Conservation (phyloP, 176 grass and related monocot genomes). For the Otatea glauca region DNA sequence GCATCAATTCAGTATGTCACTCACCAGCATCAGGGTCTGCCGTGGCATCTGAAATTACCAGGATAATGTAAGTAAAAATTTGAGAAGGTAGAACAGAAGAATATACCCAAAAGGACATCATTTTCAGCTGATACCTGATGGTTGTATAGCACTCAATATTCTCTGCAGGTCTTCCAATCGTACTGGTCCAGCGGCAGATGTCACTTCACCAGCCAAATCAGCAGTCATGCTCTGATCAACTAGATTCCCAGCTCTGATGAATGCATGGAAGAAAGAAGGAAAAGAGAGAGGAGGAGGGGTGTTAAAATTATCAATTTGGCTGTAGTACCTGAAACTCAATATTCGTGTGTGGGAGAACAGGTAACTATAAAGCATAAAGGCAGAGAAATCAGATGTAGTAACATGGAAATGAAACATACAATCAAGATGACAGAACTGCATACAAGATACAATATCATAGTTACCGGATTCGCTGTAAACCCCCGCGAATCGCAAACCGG, state of each 20-base stretch:
- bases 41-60: slow-evolving; percentile 49
- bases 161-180: slow-evolving; percentile 85
- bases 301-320: background rate
- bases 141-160: slow-evolving; percentile 92
- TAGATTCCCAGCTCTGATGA: slow-evolving; percentile 88
- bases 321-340: slow-evolving; percentile 5
- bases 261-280: slow-evolving; percentile 13
- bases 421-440: slow-evolving; percentile 26
- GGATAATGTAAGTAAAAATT: slow-evolving; percentile 1
- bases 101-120: slow-evolving; percentile 8
- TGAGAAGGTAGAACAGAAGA: slow-evolving; percentile 8
- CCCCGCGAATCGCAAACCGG: no score
- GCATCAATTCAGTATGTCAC: slow-evolving; percentile 35
- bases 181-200: slow-evolving; percentile 85
- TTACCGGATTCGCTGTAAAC: no score
- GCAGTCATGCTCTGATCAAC: slow-evolving; percentile 91
- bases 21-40: slow-evolving; percentile 95
- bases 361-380: slow-evolving; percentile 2
- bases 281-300: background rate
- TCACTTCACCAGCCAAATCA: slow-evolving; percentile 93
- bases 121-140: slow-evolving; percentile 63
- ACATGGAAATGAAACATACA: background rate
- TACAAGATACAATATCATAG: background rate
- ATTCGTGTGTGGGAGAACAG: background rate
- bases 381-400: background rate